Evolutionary conservation across 139 green algal species (phyloP), one percentile per base, ranked within the genome.

Genomic region (Picochlorum sp.): DNA sequence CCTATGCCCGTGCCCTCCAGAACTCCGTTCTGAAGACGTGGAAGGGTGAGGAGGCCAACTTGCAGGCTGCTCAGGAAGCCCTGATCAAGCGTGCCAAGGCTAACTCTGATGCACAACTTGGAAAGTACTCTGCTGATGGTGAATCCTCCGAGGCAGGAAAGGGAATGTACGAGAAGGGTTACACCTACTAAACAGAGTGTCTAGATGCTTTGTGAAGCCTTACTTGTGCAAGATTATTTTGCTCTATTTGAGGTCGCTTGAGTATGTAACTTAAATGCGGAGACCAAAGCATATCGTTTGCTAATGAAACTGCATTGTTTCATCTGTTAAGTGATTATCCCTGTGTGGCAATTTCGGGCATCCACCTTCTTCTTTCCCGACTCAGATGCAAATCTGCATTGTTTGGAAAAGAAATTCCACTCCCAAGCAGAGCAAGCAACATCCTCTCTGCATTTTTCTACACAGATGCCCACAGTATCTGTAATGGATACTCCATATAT

Each of bases 1-100:
- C 90, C n/a, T 99, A 98, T 79, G 93, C 93, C 18, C 89, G 93
- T 67, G 93, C 93, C 16, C 87, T 99, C 60, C 85, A 94, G 66
- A 88, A 88, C 76, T 73, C 78, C 28, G 81, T 86, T 33, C 77
- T 91, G 41, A 86, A 88, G 73, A 89, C 74, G 25, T 93, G 84
- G 84, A 88, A 91, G 84, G 84, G 91, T 52, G 84, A 97, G 75
- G 74, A 84, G 33, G 81, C 78, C 67, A 98, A 97, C 75, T 50
- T 86, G 2, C 45, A 82, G 39, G 79, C 76, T 8, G 92, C 83
- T 51, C 92, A 98, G 82, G 63, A 80, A n/a, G 84, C 88, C 18
- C 84, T 99, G 20, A 61, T 97, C 30, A 84, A 83, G 70, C 89
- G 93, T 61, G 90, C 93, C 55, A 81, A 85, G 69, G 90, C 90